Evolutionary conservation across 768 basidiomycete species (phyloP).

Genomic region (Mrakia hoshinonis): DNA sequence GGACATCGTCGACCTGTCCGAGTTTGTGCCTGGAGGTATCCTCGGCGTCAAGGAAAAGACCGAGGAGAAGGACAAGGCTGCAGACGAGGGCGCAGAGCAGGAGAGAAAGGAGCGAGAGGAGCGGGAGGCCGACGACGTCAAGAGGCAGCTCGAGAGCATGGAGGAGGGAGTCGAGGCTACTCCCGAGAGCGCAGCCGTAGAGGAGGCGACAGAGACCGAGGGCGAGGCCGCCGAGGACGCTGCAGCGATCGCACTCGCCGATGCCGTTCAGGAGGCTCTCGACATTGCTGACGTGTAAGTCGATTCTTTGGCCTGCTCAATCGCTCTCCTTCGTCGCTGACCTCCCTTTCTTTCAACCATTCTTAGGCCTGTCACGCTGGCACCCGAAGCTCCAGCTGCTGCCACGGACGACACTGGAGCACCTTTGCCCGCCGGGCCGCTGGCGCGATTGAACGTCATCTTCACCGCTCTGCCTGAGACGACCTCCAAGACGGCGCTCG

Average conservation of each 20-base stretch:
- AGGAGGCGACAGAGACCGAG: conserved; percentile 13
- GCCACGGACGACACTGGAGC: conserved; percentile 40
- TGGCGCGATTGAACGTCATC: conserved; percentile 80
- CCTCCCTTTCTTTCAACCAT: background rate
- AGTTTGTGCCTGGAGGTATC: conserved; percentile 80
- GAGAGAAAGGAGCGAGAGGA: conserved; percentile 67
- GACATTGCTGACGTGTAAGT: conserved; percentile 20
- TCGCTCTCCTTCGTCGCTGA: background rate
- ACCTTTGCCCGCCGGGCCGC: conserved; percentile 73
- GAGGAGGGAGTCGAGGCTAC: conserved; percentile 4
- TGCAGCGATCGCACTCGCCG: background rate
- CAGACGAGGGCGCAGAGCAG: conserved; percentile 42
- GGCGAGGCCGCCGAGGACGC: conserved; percentile 13
- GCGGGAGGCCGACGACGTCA: conserved; percentile 41
- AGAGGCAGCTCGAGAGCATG: conserved; percentile 23
- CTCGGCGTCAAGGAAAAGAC: conserved; percentile 56
- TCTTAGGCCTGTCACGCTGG: background rate
- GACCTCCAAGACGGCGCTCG: conserved; percentile 79
- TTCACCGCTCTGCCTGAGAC: conserved; percentile 86
- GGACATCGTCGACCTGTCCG: conserved; percentile 79
- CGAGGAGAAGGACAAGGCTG: conserved; percentile 30
- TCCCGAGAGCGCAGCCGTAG: background rate
- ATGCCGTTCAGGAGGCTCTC: background rate
- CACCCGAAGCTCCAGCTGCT: conserved; percentile 22
- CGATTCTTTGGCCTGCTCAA: conserved; percentile 40